Conservation (phyloP, 495 filamentous ascomycete genomes). For the Penicillium pulvis region DNA sequence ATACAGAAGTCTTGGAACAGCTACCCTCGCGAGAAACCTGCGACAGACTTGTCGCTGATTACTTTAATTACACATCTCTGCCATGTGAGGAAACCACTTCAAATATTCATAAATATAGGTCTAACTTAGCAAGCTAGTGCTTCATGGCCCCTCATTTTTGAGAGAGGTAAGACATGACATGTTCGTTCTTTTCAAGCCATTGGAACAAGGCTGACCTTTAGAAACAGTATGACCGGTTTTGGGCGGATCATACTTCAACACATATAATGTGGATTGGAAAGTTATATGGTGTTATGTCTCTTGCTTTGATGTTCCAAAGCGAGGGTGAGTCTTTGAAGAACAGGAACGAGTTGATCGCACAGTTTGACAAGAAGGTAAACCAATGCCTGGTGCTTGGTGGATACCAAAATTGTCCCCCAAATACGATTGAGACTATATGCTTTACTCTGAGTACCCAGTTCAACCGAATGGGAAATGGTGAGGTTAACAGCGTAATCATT, state of each 20-base stretch:
- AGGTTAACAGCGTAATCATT: slow-evolving; percentile 42
- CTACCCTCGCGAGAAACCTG: slow-evolving; percentile 12
- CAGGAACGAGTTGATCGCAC: slow-evolving; percentile 7
- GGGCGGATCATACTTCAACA: slow-evolving; percentile 20
- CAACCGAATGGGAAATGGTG: slow-evolving; percentile 28
- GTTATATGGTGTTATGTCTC: slow-evolving; percentile 30
- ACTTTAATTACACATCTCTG: slow-evolving; percentile 10
- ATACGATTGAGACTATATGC: slow-evolving; percentile 44
- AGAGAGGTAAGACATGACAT: slow-evolving; percentile 16
- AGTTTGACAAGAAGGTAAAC: slow-evolving; percentile 33
- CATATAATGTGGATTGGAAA: slow-evolving; percentile 37
- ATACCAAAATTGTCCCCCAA: slow-evolving; percentile 42
- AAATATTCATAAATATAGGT: not conserved
- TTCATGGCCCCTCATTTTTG: slow-evolving; percentile 23
- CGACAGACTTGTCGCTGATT: slow-evolving; percentile 21
- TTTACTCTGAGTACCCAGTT: slow-evolving; percentile 40
- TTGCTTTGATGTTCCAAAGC: slow-evolving; percentile 19
- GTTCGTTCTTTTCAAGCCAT: not conserved
- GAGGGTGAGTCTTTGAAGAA: slow-evolving; percentile 1
- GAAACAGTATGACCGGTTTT: slow-evolving; percentile 34
- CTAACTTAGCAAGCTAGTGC: slow-evolving; percentile 8
- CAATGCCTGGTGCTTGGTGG: slow-evolving; percentile 41
- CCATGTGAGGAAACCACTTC: slow-evolving; percentile 5
- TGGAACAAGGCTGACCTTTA: not conserved
- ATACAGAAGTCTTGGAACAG: slow-evolving; percentile 15